These are phyloP conservation scores for Syzygium malaccense DNA, from an alignment of 441 rosid genomes.

Conservation along the genomic window DNA sequence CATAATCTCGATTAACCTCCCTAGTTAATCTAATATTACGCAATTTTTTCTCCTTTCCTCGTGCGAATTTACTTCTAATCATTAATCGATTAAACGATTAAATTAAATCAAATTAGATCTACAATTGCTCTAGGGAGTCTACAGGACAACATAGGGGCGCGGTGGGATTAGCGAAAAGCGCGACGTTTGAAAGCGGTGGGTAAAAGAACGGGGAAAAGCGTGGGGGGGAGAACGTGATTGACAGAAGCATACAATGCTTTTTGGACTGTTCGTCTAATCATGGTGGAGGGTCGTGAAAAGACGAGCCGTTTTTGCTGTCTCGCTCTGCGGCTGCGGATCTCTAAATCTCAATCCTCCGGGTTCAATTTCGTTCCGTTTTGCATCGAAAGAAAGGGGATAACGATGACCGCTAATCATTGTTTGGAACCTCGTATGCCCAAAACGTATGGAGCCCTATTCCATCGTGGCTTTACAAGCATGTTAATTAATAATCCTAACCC, in stretches of 20 bases:
- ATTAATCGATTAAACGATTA: not conserved
- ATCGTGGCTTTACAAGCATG: not conserved
- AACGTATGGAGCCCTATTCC: not conserved
- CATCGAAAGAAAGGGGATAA: not conserved
- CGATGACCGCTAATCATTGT: not conserved
- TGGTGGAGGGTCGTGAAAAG: not conserved
- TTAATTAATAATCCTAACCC: no score
- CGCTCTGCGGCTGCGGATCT: not conserved
- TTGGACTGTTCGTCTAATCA: not conserved
- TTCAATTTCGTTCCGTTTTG: not conserved
- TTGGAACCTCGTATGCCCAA: not conserved
- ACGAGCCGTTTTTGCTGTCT: not conserved
- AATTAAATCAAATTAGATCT: not conserved
- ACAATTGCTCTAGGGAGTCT: not conserved
- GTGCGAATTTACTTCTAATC: not conserved
- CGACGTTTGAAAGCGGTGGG: not conserved
- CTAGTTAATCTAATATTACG: not conserved
- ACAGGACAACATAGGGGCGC: not conserved
- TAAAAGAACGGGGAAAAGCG: not conserved
- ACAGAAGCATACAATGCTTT: not conserved
- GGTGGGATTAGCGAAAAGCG: not conserved
- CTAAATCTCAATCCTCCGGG: not conserved
- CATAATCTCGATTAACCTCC: not conserved
- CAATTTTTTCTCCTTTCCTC: not conserved
- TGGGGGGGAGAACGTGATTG: not conserved